Percentiles rank a stretch among this genome's conserved stretches.
Conservation (phyloP, 805 yeast genomes). For the Zygosaccharomyces rouxii region DNA sequence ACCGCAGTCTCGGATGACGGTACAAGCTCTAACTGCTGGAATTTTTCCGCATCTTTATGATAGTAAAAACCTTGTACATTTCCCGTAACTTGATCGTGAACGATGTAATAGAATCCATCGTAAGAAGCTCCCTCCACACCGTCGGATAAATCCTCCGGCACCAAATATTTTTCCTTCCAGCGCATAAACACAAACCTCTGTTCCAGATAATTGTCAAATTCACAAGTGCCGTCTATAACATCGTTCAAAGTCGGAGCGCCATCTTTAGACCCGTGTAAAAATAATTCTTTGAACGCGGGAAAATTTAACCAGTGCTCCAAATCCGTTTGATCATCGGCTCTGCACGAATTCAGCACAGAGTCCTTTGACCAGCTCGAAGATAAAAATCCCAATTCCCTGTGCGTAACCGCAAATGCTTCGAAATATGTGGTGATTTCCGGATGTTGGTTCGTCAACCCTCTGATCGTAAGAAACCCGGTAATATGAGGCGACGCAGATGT, state of each 20-base stretch:
- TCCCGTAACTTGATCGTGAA: slow-evolving; percentile 74
- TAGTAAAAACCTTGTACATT: slow-evolving; percentile 75
- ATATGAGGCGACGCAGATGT: slow-evolving; percentile 37
- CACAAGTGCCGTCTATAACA: slow-evolving; percentile 22
- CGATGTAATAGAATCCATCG: slow-evolving; percentile 88
- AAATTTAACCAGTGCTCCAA: slow-evolving; percentile 64
- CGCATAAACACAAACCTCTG: slow-evolving; percentile 72
- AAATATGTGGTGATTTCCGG: slow-evolving; percentile 75
- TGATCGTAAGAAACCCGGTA: slow-evolving; percentile 63
- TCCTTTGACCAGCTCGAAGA: slow-evolving; percentile 27
- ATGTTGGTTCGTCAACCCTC: slow-evolving; percentile 60
- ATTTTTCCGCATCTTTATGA: slow-evolving; percentile 70
- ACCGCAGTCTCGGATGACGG: slow-evolving; percentile 19
- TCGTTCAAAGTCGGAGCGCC: slow-evolving; percentile 14
- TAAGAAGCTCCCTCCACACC: slow-evolving; percentile 67
- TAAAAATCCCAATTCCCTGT: slow-evolving; percentile 26
- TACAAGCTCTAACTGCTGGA: slow-evolving; percentile 65
- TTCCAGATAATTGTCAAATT: slow-evolving; percentile 31
- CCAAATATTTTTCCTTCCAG: slow-evolving; percentile 88
- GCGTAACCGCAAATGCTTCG: slow-evolving; percentile 40
- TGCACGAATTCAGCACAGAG: slow-evolving; percentile 46
- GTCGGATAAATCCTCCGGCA: slow-evolving; percentile 62
- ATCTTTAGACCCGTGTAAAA: slow-evolving; percentile 6
- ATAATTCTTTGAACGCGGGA: slow-evolving; percentile 40
- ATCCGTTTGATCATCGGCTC: slow-evolving; percentile 55